phyloP scores from a whole-genome alignment of 1,284 basidiomycete species.

The Moniliella sp. region DNA sequence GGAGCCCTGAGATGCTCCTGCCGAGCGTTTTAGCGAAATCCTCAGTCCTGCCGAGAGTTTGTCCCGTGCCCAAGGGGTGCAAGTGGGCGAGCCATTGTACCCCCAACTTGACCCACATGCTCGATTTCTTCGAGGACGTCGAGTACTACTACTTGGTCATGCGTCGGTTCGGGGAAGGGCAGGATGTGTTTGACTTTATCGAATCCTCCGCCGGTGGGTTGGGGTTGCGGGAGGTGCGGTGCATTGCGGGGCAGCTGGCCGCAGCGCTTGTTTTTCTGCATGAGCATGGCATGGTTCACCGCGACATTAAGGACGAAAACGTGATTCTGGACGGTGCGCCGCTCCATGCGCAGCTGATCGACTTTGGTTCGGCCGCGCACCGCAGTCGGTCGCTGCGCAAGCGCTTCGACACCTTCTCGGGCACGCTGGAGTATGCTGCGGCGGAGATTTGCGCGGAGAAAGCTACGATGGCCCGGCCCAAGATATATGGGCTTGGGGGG shows the following conservation, averaged over 20 bases:
- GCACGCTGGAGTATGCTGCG: constrained; percentile 65
- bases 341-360: constrained; percentile 62
- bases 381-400: too few relatives aligned
- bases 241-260: constrained; percentile 75
- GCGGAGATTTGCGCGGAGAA: constrained; percentile 89
- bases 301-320: constrained; percentile 96
- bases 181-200: constrained; percentile 82
- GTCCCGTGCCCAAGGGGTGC: too few relatives aligned
- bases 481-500: constrained; percentile 95
- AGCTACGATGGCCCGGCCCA: constrained; percentile 86
- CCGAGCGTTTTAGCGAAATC: too few relatives aligned
- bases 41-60: too few relatives aligned
- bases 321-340: constrained; percentile 43
- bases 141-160: constrained; percentile 77
- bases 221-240: constrained; percentile 51
- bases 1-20: constrained; percentile 1
- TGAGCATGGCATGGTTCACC: constrained; percentile 75
- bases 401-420: constrained; percentile 89
- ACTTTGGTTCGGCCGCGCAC: constrained; percentile 52
- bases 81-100: too few relatives aligned
- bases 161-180: constrained; percentile 39
- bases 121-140: constrained; percentile 91
- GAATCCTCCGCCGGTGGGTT: constrained; percentile 71
- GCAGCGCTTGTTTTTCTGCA: constrained; percentile 80
- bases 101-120: constrained; percentile 72